phyloP scores from a whole-genome alignment of 2,329 filamentous ascomycete genomes.

The Sporothrix variecibatus region DNA sequence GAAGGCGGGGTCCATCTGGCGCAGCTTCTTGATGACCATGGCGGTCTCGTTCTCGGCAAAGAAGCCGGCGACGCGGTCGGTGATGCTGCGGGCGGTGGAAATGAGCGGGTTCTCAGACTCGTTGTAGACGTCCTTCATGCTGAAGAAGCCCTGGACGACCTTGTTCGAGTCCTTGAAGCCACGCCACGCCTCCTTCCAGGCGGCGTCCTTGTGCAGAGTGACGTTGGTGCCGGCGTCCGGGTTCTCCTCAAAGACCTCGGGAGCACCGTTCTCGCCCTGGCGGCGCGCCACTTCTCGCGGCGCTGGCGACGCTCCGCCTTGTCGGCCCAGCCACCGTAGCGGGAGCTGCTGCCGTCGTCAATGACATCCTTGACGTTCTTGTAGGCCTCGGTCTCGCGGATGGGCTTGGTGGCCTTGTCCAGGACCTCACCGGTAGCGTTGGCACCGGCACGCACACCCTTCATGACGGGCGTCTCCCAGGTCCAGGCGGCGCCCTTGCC shows the following conservation, averaged over 20 bases:
- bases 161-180: conserved; percentile 90
- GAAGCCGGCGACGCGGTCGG: conserved; percentile 89
- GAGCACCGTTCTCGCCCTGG: conserved; percentile 54
- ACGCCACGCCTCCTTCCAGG: conserved; percentile 98
- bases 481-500: conserved; percentile 94
- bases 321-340: conserved; percentile 95
- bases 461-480: conserved; percentile 93
- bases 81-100: conserved; percentile 88
- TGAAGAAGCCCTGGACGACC: conserved; percentile 84
- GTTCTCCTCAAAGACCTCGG: conserved; percentile 73
- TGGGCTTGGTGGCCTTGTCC: conserved; percentile 92
- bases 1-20: conserved; percentile 92
- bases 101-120: conserved; percentile 98
- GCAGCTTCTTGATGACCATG: conserved; percentile 96
- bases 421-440: conserved; percentile 82
- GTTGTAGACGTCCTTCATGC: conserved; percentile 82
- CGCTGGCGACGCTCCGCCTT: conserved; percentile 87
- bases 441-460: conserved; percentile 84
- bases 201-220: conserved; percentile 93
- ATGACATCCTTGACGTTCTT: conserved; percentile 95
- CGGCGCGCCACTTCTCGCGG: conserved; percentile 72
- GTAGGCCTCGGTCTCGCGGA: conserved; percentile 91
- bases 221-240: conserved; percentile 90
- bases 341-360: conserved; percentile 92
- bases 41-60: conserved; percentile 99